These are phyloP conservation scores for Cystoderma amianthinum DNA, from an alignment of 768 basidiomycete species.

Conservation along the genomic window DNA sequence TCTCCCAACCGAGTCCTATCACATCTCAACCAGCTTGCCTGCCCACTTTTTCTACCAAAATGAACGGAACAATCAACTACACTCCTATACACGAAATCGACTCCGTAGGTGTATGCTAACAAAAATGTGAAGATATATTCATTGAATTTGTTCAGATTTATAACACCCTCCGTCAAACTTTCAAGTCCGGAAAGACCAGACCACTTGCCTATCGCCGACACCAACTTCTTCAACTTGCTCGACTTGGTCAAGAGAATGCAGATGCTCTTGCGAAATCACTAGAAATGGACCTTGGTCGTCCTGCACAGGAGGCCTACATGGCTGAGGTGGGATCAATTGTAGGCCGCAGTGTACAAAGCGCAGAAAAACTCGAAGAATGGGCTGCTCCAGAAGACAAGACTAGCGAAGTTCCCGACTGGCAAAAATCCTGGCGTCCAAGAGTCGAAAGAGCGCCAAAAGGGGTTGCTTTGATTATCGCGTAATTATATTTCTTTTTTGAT, in stretches of 20 bases:
- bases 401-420: slow-evolving; percentile 31
- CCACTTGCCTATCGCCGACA: slow-evolving; percentile 53
- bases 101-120: background rate
- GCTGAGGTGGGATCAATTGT: slow-evolving; percentile 40
- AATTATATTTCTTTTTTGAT: too few relatives aligned
- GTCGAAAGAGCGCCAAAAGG: slow-evolving; percentile 55
- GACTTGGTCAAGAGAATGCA: slow-evolving; percentile 55
- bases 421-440: slow-evolving; percentile 45
- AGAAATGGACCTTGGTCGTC: slow-evolving; percentile 41
- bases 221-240: slow-evolving; percentile 59
- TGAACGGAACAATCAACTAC: background rate
- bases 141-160: slow-evolving; percentile 20
- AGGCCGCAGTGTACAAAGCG: slow-evolving; percentile 32
- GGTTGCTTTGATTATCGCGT: slow-evolving; percentile 51
- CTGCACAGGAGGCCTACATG: slow-evolving; percentile 29
- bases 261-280: slow-evolving; percentile 44
- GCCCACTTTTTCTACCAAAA: background rate
- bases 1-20: too few relatives aligned
- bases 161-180: slow-evolving; percentile 33
- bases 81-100: background rate
- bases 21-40: too few relatives aligned
- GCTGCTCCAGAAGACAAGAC: slow-evolving; percentile 30
- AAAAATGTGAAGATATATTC: background rate
- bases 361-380: slow-evolving; percentile 55
- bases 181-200: slow-evolving; percentile 41